Evolutionary conservation across 352 stramenopile species (phyloP).

Genomic region (Globisporangium nodosum): DNA sequence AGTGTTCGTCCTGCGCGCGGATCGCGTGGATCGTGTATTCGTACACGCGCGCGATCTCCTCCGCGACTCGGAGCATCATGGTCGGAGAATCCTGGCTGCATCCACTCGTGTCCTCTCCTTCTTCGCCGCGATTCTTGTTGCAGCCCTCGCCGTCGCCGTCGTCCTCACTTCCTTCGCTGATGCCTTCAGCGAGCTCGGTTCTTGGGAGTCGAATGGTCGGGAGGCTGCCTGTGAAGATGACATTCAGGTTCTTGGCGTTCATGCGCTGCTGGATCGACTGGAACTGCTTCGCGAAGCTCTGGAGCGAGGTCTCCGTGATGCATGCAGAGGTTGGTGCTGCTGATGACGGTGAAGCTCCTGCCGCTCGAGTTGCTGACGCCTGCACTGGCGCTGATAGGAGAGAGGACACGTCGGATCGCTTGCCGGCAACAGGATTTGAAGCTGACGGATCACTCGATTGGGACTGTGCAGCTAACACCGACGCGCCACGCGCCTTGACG

Average conservation of each 20-base stretch:
- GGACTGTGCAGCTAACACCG: not conserved
- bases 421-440: not conserved
- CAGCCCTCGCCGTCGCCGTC: not conserved
- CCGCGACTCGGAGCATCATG: not conserved
- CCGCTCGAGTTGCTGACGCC: not conserved
- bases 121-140: not conserved
- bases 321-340: not conserved
- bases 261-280: constrained; percentile 21
- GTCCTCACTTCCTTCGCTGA: not conserved
- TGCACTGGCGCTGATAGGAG: not conserved
- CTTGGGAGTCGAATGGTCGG: not conserved
- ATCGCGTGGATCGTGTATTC: constrained; percentile 29
- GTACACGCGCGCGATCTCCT: constrained; percentile 13
- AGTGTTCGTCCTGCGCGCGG: constrained; percentile 59
- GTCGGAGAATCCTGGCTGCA: not conserved
- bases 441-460: not conserved
- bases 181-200: not conserved
- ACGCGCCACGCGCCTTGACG: constrained; percentile 10
- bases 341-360: constrained; percentile 1
- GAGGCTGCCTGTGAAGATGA: constrained; percentile 19
- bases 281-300: constrained; percentile 28
- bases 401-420: not conserved
- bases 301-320: constrained; percentile 18
- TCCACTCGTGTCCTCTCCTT: not conserved
- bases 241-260: constrained; percentile 13